Percentiles rank a stretch among this genome's conserved stretches.
These are phyloP conservation scores for Mikania micrantha DNA, from an alignment of 129 eudicot species.

Conservation along the genomic window DNA sequence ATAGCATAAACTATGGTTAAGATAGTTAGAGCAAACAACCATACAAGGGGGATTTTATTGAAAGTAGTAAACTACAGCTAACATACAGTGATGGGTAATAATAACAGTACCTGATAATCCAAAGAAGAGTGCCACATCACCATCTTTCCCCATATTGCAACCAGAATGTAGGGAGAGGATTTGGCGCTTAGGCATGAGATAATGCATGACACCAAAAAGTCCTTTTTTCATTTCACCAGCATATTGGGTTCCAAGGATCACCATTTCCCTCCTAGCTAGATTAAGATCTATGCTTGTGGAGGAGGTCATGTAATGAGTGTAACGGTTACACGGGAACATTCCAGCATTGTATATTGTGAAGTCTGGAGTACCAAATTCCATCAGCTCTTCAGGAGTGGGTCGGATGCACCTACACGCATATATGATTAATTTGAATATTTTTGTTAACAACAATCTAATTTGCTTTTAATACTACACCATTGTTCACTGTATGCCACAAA, in stretches of 20 bases:
- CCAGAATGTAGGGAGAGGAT: constrained; percentile 98
- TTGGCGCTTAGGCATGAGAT: constrained; percentile 96
- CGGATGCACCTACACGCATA: constrained; percentile 88
- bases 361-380: constrained; percentile 94
- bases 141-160: constrained; percentile 93
- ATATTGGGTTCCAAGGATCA: constrained; percentile 96
- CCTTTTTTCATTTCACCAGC: constrained; percentile 99
- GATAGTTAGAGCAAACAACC: too few species aligned
- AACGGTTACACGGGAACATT: constrained; percentile 95
- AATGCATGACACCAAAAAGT: constrained; percentile 92
- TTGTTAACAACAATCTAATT: too few species aligned
- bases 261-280: constrained; percentile 87
- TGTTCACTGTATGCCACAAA: too few species aligned
- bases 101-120: constrained; percentile 98
- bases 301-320: constrained; percentile 97
- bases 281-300: constrained; percentile 97
- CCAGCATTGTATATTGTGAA: constrained; percentile 99
- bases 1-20: too few species aligned
- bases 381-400: constrained; percentile 95
- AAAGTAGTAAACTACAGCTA: too few species aligned
- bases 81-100: too few species aligned
- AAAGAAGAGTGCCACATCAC: constrained; percentile 98
- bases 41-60: too few species aligned
- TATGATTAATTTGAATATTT: neutral
- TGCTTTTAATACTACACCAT: too few species aligned